Conservation (phyloP, 495 filamentous ascomycete species). For the Aspergillus diversus region DNA sequence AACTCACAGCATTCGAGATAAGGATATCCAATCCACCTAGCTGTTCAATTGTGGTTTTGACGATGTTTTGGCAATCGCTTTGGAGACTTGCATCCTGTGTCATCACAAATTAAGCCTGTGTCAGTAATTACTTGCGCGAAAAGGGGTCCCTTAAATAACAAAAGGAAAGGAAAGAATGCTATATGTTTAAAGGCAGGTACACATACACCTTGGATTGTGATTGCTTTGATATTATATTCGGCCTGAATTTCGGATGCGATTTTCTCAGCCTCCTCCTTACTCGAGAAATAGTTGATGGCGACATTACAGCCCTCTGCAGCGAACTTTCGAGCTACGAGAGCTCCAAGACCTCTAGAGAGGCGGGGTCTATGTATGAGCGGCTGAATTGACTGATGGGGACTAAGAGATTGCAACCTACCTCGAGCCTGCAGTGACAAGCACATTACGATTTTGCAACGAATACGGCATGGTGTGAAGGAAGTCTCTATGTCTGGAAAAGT, state of each 20-base stretch:
- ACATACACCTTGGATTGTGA: constrained; percentile 63
- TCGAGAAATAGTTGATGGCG: constrained; percentile 70
- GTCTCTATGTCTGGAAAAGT: neutral
- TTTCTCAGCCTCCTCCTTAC: constrained; percentile 55
- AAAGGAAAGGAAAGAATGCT: neutral
- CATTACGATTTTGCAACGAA: constrained; percentile 62
- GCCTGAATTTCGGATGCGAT: constrained; percentile 55
- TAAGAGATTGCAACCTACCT: constrained; percentile 42
- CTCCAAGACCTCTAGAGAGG: constrained; percentile 64
- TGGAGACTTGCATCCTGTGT: constrained; percentile 61
- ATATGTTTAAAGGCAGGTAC: neutral
- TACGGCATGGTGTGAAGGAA: constrained; percentile 57
- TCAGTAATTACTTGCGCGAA: neutral
- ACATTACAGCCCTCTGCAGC: constrained; percentile 68
- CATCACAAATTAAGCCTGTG: neutral
- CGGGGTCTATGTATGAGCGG: neutral
- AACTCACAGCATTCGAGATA: constrained; percentile 69
- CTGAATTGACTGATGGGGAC: no score
- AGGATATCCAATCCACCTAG: constrained; percentile 72
- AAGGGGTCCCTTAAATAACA: neutral
- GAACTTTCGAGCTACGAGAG: constrained; percentile 64
- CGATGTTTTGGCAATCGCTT: constrained; percentile 55
- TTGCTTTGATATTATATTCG: constrained; percentile 57
- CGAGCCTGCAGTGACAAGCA: constrained; percentile 72
- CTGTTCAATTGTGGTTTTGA: constrained; percentile 58